Base-by-base conservation (phyloP, 2,329 filamentous ascomycete genomes). In the Xylariaceae sp. region DNA sequence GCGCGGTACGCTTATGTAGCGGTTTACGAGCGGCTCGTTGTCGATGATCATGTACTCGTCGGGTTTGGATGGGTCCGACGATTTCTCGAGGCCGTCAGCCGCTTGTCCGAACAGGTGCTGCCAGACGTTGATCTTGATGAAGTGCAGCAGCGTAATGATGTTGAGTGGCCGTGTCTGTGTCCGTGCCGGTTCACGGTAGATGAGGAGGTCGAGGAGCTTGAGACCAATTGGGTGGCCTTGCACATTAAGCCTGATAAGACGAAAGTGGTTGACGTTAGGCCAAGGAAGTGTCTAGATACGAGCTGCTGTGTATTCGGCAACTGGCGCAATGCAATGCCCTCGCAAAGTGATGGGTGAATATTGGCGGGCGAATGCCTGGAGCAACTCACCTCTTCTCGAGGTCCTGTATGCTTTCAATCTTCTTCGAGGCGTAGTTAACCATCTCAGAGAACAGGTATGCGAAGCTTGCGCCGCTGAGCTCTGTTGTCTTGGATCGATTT, bases 41-140 rank as follows among this genome's bases (percentile, higher is more conserved):
- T 99, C 94, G 65, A 92, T 89, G 65, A 99, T 94, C 92, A 99
- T 97, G 78, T 97, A 99, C 76, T 97, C 92, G 64, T 94, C 90
- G 8, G 89, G 86, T 49, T 91, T 92, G 49, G 86, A 83, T 8
- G 88, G 86, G 65, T 89, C 86, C 50, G 85, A 85, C 55, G 85
- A 89, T 74, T 94, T 92, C 75, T 99, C 94, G 54, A 99, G 84
- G 16, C 90, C 88, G 74, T 97, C 92, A 26, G 94, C 94, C 52
- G 92, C 86, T 1, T 92, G 87, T 36, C 84, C 85, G 72, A 99
- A 99, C 46, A 99, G 87, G 71, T 95, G 88, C 62, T 87, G 85
- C 88, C 92, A 99, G 51, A 96, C 80, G 51, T 87, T 87, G 58
- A 91, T 90, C 70, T 95, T 94, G 71, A 99, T 94, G 72, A 97